phyloP scores from a whole-genome alignment of 2,329 filamentous ascomycete genomes.

The Xylariaceae sp. region DNA sequence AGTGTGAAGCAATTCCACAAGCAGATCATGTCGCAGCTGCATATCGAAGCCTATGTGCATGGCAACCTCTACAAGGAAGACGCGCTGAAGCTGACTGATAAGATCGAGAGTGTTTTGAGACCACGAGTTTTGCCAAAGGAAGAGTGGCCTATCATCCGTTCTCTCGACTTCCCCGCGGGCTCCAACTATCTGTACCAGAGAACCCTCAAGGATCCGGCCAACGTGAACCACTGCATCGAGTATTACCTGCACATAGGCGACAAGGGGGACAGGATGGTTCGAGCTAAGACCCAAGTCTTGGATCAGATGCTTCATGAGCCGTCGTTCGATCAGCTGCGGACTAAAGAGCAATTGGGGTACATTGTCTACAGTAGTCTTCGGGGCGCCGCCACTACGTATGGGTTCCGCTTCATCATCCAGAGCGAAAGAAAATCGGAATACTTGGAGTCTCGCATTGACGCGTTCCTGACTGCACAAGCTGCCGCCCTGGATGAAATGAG shows the following conservation, averaged over 20 bases:
- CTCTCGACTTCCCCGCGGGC: constrained; percentile 68
- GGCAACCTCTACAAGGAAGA: constrained; percentile 95
- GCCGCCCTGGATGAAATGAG: constrained; percentile 66
- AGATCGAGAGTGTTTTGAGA: constrained; percentile 71
- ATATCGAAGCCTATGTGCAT: constrained; percentile 82
- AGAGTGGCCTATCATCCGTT: constrained; percentile 74
- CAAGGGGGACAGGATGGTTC: constrained; percentile 58
- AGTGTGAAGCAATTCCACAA: constrained; percentile 72
- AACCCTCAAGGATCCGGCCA: constrained; percentile 74
- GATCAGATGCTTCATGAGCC: constrained; percentile 91
- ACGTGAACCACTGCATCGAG: constrained; percentile 82
- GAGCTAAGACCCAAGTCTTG: constrained; percentile 72
- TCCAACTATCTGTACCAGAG: constrained; percentile 80
- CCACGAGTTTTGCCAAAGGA: constrained; percentile 64
- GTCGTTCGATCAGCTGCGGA: constrained; percentile 87
- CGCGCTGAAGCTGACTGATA: constrained; percentile 73
- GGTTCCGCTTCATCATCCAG: constrained; percentile 86
- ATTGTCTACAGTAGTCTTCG: constrained; percentile 81
- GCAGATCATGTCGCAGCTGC: constrained; percentile 72
- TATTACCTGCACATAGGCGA: constrained; percentile 67
- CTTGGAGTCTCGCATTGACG: constrained; percentile 79
- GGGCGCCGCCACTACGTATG: constrained; percentile 67
- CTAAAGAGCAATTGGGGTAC: constrained; percentile 95
- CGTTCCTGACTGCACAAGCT: constrained; percentile 65
- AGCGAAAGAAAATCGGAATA: constrained; percentile 81